Conservation (phyloP, 441 rosid species). For the Pelargonium cotyledonis region DNA sequence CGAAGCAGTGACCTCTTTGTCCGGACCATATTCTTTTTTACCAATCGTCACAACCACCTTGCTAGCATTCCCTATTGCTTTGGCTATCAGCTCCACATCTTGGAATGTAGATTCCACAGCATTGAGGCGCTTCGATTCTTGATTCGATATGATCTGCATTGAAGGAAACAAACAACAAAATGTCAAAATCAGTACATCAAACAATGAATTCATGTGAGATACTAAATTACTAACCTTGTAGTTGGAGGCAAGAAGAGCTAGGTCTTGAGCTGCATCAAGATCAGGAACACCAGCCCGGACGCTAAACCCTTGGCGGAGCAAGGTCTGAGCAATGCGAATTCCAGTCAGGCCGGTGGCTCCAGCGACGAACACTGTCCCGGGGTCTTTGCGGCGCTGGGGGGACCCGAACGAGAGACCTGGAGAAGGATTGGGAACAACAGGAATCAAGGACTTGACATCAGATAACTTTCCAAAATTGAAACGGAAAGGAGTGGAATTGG, state of each 20-base stretch:
- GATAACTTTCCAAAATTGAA: slow-evolving; percentile 55
- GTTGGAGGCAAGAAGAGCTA: slow-evolving; percentile 69
- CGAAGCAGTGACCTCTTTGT: slow-evolving; percentile 46
- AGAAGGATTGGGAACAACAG: slow-evolving; percentile 41
- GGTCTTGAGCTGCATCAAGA: slow-evolving; percentile 74
- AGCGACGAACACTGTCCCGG: slow-evolving; percentile 81
- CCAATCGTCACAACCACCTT: slow-evolving; percentile 83
- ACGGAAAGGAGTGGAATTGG: slow-evolving; percentile 47
- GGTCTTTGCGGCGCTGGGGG: slow-evolving; percentile 57
- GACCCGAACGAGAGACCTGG: slow-evolving; percentile 49
- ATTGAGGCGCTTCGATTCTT: slow-evolving; percentile 66
- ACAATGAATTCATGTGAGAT: no score
- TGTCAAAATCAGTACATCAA: slow-evolving; percentile 20
- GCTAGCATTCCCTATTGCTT: slow-evolving; percentile 94
- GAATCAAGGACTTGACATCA: slow-evolving; percentile 59
- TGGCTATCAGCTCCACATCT: slow-evolving; percentile 73
- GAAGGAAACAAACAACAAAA: slow-evolving; percentile 20
- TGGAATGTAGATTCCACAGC: slow-evolving; percentile 74
- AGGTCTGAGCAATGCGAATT: slow-evolving; percentile 60
- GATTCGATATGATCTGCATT: slow-evolving; percentile 60
- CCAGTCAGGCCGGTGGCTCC: slow-evolving; percentile 96
- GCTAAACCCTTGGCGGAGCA: slow-evolving; percentile 68
- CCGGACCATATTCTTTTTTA: slow-evolving; percentile 61
- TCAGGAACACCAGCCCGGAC: slow-evolving; percentile 90
- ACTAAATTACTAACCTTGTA: slow-evolving; percentile 53